Base-by-base conservation (phyloP, 345 rosid species). In the Brassica cretica region DNA sequence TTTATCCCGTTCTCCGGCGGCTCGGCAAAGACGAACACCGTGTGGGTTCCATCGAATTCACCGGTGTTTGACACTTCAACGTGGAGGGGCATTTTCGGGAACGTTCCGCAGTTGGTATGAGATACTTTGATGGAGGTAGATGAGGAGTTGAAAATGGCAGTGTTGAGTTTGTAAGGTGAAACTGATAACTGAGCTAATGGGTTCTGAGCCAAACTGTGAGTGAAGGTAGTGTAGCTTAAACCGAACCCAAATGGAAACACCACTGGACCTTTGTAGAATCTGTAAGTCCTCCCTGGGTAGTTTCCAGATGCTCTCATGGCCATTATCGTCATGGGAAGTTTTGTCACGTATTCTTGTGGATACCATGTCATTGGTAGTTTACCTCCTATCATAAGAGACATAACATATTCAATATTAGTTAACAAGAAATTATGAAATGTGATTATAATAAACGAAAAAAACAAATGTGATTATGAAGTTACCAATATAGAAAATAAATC, bases 341-440 rank as follows among this genome's bases (percentile, higher is more conserved):
- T 89, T 41, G 89, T 65, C 14, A 90, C 80, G 68, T 89, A 95
- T 2, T 82, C 85, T 75, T 91, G 89, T 5, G 98, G 99, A 73
- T 95, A 95, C 96, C 97, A 93, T 32, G 99, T 95, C 89, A 95
- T 82, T 2, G 99, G 99, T 73, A 95, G 49, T 77, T 91, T 93
- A 16, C 99, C 99, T 29, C 98, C 98, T 92, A 81, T 18, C 55
- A 74, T 8, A 61, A 11, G 35, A 72, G 10, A 16, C 21, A 63
- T 46, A 53, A 51, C 19, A 51, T 51, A 51, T 0, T 4, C 2
- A 46, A 27, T 27, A 27, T 27, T 27, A 27, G 29, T 27, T 27
- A 27, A 12, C 49, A 41, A 41, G 49, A 10, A 41, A 10, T 41
- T 2, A 41, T 9, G 11, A 10, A 46, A 14, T 46, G 19, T 62